These are phyloP conservation scores for Mycena rebaudengoi DNA, from an alignment of 768 basidiomycete species.

Conservation along the genomic window DNA sequence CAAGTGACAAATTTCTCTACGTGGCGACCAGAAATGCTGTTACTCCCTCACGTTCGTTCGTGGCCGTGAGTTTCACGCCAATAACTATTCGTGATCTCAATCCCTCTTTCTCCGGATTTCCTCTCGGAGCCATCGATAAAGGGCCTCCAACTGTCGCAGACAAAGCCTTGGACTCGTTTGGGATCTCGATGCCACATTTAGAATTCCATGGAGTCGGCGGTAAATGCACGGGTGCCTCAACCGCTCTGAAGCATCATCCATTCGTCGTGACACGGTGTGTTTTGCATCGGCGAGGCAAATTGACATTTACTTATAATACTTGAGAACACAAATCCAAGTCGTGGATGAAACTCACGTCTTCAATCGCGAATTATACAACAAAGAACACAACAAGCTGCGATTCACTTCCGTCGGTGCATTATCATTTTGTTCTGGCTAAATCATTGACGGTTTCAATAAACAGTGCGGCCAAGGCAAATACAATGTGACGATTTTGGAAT, in stretches of 20 bases:
- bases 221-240: slow-evolving; percentile 13
- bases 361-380: slow-evolving; percentile 38
- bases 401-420: slow-evolving; percentile 29
- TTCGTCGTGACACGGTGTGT: slow-evolving; percentile 46
- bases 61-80: slow-evolving; percentile 18
- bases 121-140: neutral
- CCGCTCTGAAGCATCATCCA: slow-evolving; percentile 38
- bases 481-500: slow-evolving; percentile 23
- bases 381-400: slow-evolving; percentile 33
- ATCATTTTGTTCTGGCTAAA: neutral
- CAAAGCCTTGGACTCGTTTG: slow-evolving; percentile 18
- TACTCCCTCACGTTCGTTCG: slow-evolving; percentile 8
- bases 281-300: neutral
- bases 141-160: slow-evolving; percentile 8
- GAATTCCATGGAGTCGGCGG: slow-evolving; percentile 19
- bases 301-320: neutral
- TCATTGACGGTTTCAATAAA: neutral
- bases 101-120: neutral
- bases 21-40: slow-evolving; percentile 19
- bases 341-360: slow-evolving; percentile 41
- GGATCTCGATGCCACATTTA: slow-evolving; percentile 20
- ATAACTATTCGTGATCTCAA: neutral
- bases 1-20: slow-evolving; percentile 16
- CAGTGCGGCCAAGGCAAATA: slow-evolving; percentile 30
- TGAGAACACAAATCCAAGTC: slow-evolving; percentile 44